A percentile compares a stretch with the other conserved stretches of the same genome.
These are phyloP conservation scores for Yamadazyma epiphylla DNA, from an alignment of 1,139 yeast species.

Conservation along the genomic window DNA sequence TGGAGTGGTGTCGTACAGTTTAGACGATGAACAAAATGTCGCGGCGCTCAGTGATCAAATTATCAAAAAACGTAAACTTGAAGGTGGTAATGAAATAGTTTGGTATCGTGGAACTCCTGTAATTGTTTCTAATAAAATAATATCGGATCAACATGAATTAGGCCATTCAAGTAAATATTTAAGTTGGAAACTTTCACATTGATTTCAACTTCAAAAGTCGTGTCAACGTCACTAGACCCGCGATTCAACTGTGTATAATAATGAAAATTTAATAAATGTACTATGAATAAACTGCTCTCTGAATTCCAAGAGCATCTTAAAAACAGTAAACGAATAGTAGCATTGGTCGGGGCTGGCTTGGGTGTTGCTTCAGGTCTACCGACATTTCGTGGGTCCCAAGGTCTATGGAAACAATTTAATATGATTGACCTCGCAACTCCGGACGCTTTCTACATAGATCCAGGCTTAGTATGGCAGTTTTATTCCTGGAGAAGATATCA, in stretches of 20 bases:
- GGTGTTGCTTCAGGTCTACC: conserved; percentile 76
- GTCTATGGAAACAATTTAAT: conserved; percentile 74
- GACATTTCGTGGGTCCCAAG: conserved; percentile 69
- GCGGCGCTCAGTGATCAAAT: conserved; percentile 17
- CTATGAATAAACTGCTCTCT: conserved; percentile 13
- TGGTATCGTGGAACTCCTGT: conserved; percentile 87
- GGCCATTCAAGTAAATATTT: conserved; percentile 73
- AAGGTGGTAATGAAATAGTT: conserved; percentile 44
- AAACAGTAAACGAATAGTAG: conserved; percentile 56
- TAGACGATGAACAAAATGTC: conserved; percentile 19
- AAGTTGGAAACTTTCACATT: conserved; percentile 53
- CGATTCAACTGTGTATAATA: not conserved
- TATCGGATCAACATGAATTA: conserved; percentile 26
- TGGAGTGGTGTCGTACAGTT: conserved; percentile 37
- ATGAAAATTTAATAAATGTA: not conserved
- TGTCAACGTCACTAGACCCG: too few relatives aligned
- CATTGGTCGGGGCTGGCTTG: conserved; percentile 82
- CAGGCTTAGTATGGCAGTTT: conserved; percentile 87
- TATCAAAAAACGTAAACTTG: conserved; percentile 20
- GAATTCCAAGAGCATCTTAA: conserved; percentile 59
- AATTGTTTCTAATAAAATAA: conserved; percentile 48
- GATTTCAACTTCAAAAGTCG: too few relatives aligned
- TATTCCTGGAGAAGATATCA: conserved; percentile 65
- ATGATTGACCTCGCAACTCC: conserved; percentile 87
- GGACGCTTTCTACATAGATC: conserved; percentile 80